phyloP scores from a whole-genome alignment of 2,329 filamentous ascomycete species.

The Colletotrichum australisinense region DNA sequence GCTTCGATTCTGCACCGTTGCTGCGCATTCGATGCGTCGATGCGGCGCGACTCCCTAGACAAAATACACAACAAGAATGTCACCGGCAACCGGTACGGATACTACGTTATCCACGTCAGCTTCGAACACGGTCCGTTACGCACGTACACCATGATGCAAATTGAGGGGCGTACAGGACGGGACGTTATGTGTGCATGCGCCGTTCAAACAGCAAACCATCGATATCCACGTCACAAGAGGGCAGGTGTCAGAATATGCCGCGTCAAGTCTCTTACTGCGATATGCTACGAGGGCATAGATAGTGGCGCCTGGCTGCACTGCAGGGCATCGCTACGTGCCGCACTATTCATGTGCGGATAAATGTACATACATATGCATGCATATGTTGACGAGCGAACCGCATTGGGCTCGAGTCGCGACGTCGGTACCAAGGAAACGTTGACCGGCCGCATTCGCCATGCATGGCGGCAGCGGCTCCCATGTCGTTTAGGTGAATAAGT shows the following conservation, averaged over 20 bases:
- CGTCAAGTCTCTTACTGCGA: not conserved
- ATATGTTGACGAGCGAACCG: conserved; percentile 27
- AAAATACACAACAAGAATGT: not conserved
- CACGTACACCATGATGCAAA: not conserved
- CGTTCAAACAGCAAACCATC: not conserved
- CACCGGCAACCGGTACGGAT: not conserved
- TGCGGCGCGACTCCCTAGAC: not conserved
- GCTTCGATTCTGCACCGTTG: not conserved
- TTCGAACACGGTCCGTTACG: not conserved
- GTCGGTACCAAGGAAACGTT: conserved; percentile 23
- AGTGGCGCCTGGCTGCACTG: not conserved
- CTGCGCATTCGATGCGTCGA: not conserved
- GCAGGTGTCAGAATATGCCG: conserved; percentile 1
- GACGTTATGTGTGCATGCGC: not conserved
- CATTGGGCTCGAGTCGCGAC: conserved; percentile 34
- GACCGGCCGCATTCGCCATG: conserved; percentile 17
- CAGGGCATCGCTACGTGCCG: not conserved
- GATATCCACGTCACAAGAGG: not conserved
- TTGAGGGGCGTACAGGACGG: not conserved
- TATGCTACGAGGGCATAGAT: not conserved
- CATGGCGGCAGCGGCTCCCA: conserved; percentile 6
- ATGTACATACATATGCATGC: conserved; percentile 18
- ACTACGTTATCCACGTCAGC: not conserved
- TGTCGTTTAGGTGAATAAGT: conserved; percentile 9
- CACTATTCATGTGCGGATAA: conserved; percentile 16